phyloP scores from a whole-genome alignment of 345 rosid genomes.

The Sisymbrium altissimum region DNA sequence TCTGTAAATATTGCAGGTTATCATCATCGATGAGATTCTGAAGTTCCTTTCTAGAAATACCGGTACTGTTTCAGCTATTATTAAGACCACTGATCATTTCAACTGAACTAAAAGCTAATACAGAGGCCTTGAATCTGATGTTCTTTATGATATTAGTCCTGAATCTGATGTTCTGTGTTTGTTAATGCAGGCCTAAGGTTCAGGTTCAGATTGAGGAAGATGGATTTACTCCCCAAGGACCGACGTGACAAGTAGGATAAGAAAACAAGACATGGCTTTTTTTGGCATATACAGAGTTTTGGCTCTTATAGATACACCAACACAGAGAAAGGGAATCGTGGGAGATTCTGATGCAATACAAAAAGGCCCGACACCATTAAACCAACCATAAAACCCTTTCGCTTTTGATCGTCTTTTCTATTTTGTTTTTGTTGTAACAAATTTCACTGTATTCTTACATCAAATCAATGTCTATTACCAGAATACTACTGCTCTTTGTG shows the following conservation, averaged over 20 bases:
- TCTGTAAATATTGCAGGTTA: conserved; percentile 53
- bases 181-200: conserved; percentile 60
- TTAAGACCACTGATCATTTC: neutral
- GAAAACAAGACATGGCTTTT: conserved; percentile 15
- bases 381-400: neutral
- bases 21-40: conserved; percentile 85
- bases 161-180: conserved; percentile 6
- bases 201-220: conserved; percentile 68
- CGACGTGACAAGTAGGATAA: conserved; percentile 55
- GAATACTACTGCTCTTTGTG: neutral
- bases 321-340: conserved; percentile 2
- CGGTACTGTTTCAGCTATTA: conserved; percentile 17
- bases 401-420: neutral
- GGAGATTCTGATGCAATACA: conserved; percentile 17
- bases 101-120: neutral
- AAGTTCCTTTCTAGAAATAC: conserved; percentile 89
- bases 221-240: conserved; percentile 80
- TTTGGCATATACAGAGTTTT: conserved; percentile 19
- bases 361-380: conserved; percentile 10
- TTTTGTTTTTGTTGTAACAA: conserved; percentile 9
- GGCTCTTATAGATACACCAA: conserved; percentile 21
- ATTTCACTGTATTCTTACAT: conserved; percentile 1
- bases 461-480: neutral
- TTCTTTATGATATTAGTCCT: neutral
- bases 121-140: neutral